Evolutionary conservation across 495 filamentous ascomycete genomes (phyloP), one percentile per base, ranked within the genome.

Genomic region (Trichoderma erinaceum): DNA sequence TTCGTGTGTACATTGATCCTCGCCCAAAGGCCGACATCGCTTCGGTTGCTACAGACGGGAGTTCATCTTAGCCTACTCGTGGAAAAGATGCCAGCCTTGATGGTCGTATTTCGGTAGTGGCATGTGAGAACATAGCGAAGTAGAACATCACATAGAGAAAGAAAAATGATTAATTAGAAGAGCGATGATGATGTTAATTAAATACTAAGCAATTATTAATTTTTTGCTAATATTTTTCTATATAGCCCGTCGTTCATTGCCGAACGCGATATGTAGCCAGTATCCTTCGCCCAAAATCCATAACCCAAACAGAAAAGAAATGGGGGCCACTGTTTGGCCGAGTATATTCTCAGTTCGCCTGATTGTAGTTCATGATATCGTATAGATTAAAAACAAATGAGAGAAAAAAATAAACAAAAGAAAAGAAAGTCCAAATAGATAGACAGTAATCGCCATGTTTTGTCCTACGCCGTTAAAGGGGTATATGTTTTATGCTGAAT

Each of bases 381-480:
- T 56, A 25, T 56, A 56, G 18, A 25, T 56, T 11, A 7, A n/a
- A 23, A 4, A 21, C n/a, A 52, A 5, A 23, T 3, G 0, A 52
- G 21, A n/a, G 8, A n/a, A 52, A 52, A 52, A 52, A 23, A n/a
- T 21, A 8, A 29, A 61, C 4, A 29, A 27, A 61, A 13, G 27
- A 61, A 61, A 29, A 61, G 11, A 27, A 61, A 61, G 25, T 18
- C n/a, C 50, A 56, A 56, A 25, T 56, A 56, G n/a, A 25, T 56
- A 56, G n/a, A 56, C 50, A 27, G 50, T 11, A 56, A 25, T 56
- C 50, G 50, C 50, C 50, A 21, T 32, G 10, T 32, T 38, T 32
- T 32, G 56, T 61, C 56, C 56, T 61, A 18, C 27, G 56, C 56
- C 16, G 16, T 61, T 61, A 61, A n/a, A 13, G 56, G 56, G 23